Base-by-base conservation (phyloP, 164 flowering plant species). In the Berberis thunbergii region DNA sequence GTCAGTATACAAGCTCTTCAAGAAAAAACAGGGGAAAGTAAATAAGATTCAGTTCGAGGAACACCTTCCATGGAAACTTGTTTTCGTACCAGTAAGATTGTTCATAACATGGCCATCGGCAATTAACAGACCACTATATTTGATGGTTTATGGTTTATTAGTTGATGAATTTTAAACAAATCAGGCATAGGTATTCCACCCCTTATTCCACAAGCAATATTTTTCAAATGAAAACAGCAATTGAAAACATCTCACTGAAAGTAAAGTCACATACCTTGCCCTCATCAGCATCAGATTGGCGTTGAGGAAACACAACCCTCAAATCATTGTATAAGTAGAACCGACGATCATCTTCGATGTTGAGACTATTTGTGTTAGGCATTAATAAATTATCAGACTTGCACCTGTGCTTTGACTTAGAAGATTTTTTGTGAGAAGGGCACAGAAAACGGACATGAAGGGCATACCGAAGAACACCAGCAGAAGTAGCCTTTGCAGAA, bases 291-390 rank as follows among this genome's bases (percentile, higher is more conserved):
- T 93, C 98, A 0, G 97, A 79, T 73, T 90, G 98, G 49, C 98
- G 88, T 65, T 93, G 98, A 49, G 96, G 98, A 62, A 93, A 93
- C 41, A 93, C 94, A 44, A 90, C 97, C 73, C 86, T 86, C 74
- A 93, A 67, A 62, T 92, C 94, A 73, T 78, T 81, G 64, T 88
- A 89, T 71, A 92, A 80, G 79, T 89, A 92, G 78, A 92, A 87
- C n/a, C 88, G 81, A 13, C 95, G 76, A 54, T 83, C 89, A 8
- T 73, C 82, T 48, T 74, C 84, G 12, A 13, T 49, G 56, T 79
- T 75, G 59, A 65, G 54, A 55, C 48, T 53, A 54, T 71, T 73
- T 54, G 58, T 68, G 50, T 70, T 64, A 6, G 82, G 83, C 39
- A 62, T 66, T 69, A 92, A 77, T 11, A 66, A 67, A 56, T 87